Conservation (phyloP, 2,329 filamentous ascomycete species). For the Fusarium sp. region DNA sequence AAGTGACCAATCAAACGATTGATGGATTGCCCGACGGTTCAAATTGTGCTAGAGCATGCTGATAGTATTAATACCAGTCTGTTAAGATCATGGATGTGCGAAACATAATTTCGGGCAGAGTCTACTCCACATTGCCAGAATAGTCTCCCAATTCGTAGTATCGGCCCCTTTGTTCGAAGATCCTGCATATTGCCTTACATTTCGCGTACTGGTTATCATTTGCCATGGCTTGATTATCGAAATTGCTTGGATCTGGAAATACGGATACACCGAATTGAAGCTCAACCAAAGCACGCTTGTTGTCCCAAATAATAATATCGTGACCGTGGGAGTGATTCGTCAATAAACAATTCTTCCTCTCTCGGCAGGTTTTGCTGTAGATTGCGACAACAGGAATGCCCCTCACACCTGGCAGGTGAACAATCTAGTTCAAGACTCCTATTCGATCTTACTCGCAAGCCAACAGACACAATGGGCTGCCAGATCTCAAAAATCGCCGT, state of each 20-base stretch:
- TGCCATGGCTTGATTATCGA: constrained; percentile 36
- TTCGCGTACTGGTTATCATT: constrained; percentile 35
- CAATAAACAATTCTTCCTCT: background rate
- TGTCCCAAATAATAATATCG: constrained; percentile 7
- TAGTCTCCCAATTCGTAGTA: constrained; percentile 35
- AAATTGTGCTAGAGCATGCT: constrained; percentile 37
- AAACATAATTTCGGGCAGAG: constrained; percentile 48
- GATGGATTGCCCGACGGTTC: constrained; percentile 13
- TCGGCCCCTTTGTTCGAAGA: constrained; percentile 41
- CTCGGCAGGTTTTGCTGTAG: background rate
- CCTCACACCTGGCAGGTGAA: constrained; percentile 11
- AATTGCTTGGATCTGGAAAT: constrained; percentile 34
- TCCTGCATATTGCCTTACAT: constrained; percentile 29
- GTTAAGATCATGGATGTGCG: constrained; percentile 46
- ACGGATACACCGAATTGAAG: constrained; percentile 32
- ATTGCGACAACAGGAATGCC: background rate
- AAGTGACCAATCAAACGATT: constrained; percentile 35
- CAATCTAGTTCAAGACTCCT: constrained; percentile 34
- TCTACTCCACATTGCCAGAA: constrained; percentile 40
- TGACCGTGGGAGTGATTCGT: background rate
- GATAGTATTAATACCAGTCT: constrained; percentile 43
- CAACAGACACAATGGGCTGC: constrained; percentile 42
- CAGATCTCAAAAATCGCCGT: constrained; percentile 48
- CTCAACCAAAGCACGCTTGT: constrained; percentile 27
- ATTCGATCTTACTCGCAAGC: constrained; percentile 37